Conservation (phyloP, 805 yeast species). For the Saccharomycopsis fermentans region DNA sequence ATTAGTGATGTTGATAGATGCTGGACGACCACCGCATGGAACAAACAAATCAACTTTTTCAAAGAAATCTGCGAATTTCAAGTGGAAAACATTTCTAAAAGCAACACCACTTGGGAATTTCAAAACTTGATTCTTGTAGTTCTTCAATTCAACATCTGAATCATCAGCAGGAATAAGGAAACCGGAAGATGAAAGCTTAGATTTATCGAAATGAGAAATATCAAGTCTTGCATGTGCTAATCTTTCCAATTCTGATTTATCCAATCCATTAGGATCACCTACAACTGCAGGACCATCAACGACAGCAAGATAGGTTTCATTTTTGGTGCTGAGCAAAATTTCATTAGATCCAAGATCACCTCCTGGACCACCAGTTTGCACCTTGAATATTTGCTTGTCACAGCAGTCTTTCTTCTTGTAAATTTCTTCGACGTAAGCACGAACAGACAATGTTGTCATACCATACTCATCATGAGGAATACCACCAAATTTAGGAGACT, state of each 20-base stretch:
- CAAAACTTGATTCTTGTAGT: constrained; percentile 34
- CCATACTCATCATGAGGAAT: constrained; percentile 98
- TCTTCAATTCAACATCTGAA: constrained; percentile 65
- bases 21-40: constrained; percentile 99
- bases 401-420: constrained; percentile 65
- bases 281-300: constrained; percentile 96
- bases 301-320: constrained; percentile 76
- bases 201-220: constrained; percentile 57
- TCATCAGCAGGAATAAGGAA: constrained; percentile 82
- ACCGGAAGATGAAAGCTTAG: constrained; percentile 63
- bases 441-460: constrained; percentile 91
- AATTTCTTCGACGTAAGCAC: constrained; percentile 81
- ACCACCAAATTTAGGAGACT: constrained; percentile 86
- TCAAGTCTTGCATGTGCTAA: constrained; percentile 71
- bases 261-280: constrained; percentile 83
- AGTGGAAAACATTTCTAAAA: constrained; percentile 86
- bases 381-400: constrained; percentile 49
- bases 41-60: constrained; percentile 74
- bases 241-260: constrained; percentile 65
- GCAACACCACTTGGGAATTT: constrained; percentile 73
- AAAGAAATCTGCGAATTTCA: constrained; percentile 54
- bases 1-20: constrained; percentile 82
- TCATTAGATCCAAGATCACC: constrained; percentile 97
- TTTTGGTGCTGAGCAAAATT: constrained; percentile 64
- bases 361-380: constrained; percentile 99